phyloP scores from a whole-genome alignment of 2,329 filamentous ascomycete genomes.

The Fusarium virguliforme region DNA sequence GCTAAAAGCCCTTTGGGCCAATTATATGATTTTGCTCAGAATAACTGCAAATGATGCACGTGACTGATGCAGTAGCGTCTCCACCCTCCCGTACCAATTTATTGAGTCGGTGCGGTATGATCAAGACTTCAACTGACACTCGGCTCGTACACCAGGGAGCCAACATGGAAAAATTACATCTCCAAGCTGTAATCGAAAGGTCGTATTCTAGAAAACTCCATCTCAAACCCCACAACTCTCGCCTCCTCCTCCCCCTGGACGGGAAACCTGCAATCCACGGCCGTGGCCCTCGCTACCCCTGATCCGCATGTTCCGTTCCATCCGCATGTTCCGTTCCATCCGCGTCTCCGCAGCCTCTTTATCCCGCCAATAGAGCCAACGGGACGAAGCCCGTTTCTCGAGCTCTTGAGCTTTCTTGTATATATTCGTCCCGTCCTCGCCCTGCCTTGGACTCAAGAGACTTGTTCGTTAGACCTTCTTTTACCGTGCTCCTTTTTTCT shows the following conservation, averaged over 20 bases:
- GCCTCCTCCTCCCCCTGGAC: not conserved
- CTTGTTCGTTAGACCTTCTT: constrained; percentile 36
- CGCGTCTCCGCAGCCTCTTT: constrained; percentile 14
- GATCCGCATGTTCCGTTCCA: constrained; percentile 12
- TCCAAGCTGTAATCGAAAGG: not conserved
- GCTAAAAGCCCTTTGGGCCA: no score
- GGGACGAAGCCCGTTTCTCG: not conserved
- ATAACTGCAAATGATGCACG: no score
- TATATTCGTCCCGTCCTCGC: constrained; percentile 25
- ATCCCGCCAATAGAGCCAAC: constrained; percentile 33
- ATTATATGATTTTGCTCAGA: no score
- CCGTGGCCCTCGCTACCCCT: constrained; percentile 13
- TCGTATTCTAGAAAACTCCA: constrained; percentile 1
- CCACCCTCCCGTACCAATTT: no score
- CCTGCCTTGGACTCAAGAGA: constrained; percentile 3
- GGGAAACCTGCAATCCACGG: constrained; percentile 9
- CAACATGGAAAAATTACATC: no score
- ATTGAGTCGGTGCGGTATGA: not conserved
- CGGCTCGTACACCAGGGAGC: not conserved
- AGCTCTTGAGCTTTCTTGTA: not conserved
- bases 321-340: constrained; percentile 7
- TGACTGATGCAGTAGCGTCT: no score
- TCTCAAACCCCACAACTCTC: not conserved
- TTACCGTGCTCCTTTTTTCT: constrained; percentile 16
- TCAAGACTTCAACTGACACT: not conserved